A percentile compares a stretch with the other conserved stretches of the same genome.
Evolutionary conservation across 768 basidiomycete species (phyloP).

Genomic region (Tubosaeta sp.): DNA sequence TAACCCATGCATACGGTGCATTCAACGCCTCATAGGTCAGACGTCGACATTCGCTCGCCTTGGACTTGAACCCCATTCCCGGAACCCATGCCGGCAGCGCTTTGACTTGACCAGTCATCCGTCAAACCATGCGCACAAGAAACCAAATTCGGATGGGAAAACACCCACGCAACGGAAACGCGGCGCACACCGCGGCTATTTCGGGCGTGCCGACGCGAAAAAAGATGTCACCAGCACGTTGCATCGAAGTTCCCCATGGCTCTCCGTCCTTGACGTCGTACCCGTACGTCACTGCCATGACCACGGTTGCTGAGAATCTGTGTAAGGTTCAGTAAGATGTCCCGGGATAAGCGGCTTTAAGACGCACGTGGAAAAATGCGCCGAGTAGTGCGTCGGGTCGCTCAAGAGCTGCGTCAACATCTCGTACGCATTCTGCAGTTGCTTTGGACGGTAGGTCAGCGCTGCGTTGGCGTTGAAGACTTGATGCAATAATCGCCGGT

Average conservation of each 20-base stretch:
- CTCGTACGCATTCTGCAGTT: slow-evolving; percentile 12
- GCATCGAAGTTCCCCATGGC: slow-evolving; percentile 6
- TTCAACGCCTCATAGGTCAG: slow-evolving; percentile 7
- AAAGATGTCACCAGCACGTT: slow-evolving; percentile 6
- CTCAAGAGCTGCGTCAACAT: slow-evolving; percentile 6
- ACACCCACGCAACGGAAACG: slow-evolving; percentile 15
- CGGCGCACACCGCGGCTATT: slow-evolving; percentile 1
- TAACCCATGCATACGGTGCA: slow-evolving; percentile 10
- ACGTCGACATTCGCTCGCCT: slow-evolving; percentile 9
- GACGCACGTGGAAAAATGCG: slow-evolving; percentile 11
- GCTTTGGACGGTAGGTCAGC: slow-evolving; percentile 11
- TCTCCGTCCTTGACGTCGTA: slow-evolving; percentile 7
- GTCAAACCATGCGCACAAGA: background rate
- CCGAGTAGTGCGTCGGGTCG: slow-evolving; percentile 4
- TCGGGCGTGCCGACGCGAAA: background rate
- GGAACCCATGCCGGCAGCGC: slow-evolving; percentile 25
- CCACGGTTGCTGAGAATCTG: slow-evolving; percentile 6
- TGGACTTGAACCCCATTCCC: slow-evolving; percentile 19
- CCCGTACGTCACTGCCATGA: slow-evolving; percentile 18
- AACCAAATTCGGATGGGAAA: background rate
- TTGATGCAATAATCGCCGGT: slow-evolving; percentile 20
- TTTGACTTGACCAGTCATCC: slow-evolving; percentile 9
- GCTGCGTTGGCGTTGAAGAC: slow-evolving; percentile 12
- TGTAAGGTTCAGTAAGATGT: background rate
- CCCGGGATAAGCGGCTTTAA: background rate